A percentile compares a stretch with the other conserved stretches of the same genome.
Evolutionary conservation across 2,329 filamentous ascomycete species (phyloP).

Genomic region (Escovopsis sp.): DNA sequence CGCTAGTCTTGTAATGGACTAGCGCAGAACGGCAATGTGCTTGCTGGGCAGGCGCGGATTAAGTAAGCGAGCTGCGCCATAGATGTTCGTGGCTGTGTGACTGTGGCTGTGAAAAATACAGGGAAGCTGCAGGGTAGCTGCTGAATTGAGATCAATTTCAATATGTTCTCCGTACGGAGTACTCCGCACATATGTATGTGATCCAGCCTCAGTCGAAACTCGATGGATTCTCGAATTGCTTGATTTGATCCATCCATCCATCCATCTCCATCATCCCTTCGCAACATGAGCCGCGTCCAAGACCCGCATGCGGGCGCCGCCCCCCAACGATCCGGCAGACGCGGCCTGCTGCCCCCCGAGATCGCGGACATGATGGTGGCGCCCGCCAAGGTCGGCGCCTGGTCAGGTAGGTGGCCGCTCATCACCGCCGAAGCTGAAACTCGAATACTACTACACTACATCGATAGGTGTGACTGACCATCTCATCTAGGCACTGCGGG

Average conservation of each 20-base stretch:
- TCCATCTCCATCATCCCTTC: not conserved
- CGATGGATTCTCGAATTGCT: too few species aligned
- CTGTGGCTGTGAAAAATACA: too few species aligned
- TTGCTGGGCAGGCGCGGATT: too few species aligned
- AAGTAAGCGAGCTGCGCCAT: not conserved
- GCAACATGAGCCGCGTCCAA: conserved; percentile 1
- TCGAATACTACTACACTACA: too few species aligned
- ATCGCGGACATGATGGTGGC: conserved; percentile 31
- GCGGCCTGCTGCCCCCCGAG: conserved; percentile 27
- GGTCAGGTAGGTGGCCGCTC: conserved; percentile 31
- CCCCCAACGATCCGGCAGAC: conserved; percentile 11
- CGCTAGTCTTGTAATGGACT: conserved; percentile 17
- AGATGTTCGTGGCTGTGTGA: not conserved
- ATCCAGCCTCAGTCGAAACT: too few species aligned
- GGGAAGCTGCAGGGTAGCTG: too few species aligned
- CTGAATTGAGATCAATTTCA: too few species aligned
- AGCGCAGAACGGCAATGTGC: not conserved
- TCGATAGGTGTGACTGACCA: too few species aligned
- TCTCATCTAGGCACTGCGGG: conserved; percentile 39
- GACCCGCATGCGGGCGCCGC: not conserved
- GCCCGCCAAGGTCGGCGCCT: conserved; percentile 44
- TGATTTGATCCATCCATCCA: not conserved
- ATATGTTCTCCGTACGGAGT: too few species aligned
- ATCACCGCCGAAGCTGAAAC: conserved; percentile 1
- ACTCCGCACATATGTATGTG: too few species aligned